Conservation (phyloP, 345 rosid species). For the Bruguiera parviflora region DNA sequence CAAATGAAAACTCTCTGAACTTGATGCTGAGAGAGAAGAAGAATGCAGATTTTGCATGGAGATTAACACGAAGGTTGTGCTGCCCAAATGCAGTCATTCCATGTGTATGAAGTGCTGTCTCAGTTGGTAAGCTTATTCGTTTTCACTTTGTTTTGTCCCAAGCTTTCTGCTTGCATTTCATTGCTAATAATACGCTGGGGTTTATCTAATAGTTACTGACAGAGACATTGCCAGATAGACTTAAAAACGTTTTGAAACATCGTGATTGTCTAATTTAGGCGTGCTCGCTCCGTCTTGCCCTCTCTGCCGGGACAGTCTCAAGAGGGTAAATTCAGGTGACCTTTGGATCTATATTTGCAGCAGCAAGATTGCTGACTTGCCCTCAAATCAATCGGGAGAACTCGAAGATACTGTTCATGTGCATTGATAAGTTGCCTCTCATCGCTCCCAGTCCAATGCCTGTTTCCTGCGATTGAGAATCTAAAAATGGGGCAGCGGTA, state of each 20-base stretch:
- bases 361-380: slow-evolving; percentile 44
- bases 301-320: slow-evolving; percentile 77
- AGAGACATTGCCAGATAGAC: neutral
- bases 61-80: slow-evolving; percentile 56
- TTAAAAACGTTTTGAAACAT: neutral
- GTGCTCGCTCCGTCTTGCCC: slow-evolving; percentile 70
- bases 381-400: slow-evolving; percentile 51
- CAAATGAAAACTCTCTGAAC: slow-evolving; percentile 66
- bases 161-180: neutral
- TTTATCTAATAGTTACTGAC: too few species aligned
- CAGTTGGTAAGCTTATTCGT: slow-evolving; percentile 41
- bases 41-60: slow-evolving; percentile 94
- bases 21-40: slow-evolving; percentile 76
- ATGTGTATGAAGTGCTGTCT: slow-evolving; percentile 76
- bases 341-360: slow-evolving; percentile 65
- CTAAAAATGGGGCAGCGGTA: neutral
- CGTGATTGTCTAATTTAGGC: slow-evolving; percentile 33
- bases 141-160: neutral
- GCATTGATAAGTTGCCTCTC: slow-evolving; percentile 58
- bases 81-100: slow-evolving; percentile 76
- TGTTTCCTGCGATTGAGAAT: slow-evolving; percentile 31
- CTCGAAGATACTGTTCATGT: slow-evolving; percentile 60
- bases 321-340: slow-evolving; percentile 69
- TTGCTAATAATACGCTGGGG: too few species aligned
- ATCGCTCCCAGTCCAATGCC: slow-evolving; percentile 42